These are phyloP conservation scores for Phlebiopsis gigantea DNA, from an alignment of 768 basidiomycete genomes.

Conservation along the genomic window DNA sequence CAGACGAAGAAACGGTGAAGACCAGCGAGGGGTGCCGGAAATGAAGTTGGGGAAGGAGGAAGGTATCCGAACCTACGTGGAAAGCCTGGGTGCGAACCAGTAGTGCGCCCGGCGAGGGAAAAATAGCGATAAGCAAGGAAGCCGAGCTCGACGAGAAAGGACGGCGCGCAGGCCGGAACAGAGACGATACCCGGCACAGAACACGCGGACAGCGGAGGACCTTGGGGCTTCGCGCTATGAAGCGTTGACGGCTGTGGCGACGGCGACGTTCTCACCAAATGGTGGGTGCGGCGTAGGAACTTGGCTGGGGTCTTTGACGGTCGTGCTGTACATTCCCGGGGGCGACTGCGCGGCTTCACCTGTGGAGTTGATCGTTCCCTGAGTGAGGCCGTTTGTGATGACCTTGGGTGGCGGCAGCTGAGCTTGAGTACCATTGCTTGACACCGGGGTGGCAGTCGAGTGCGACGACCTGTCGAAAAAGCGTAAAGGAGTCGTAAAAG, in stretches of 20 bases:
- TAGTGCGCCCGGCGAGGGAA: constrained; percentile 1
- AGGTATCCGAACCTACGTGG: not conserved
- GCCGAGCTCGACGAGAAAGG: not conserved
- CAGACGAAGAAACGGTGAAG: not conserved
- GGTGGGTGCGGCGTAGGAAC: constrained; percentile 58
- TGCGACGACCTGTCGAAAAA: constrained; percentile 15
- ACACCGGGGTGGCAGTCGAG: constrained; percentile 13
- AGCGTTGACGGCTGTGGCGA: constrained; percentile 39
- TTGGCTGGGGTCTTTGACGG: constrained; percentile 37
- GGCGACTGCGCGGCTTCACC: constrained; percentile 27
- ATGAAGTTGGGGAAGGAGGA: not conserved
- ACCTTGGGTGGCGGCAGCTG: not conserved
- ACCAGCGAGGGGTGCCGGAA: not conserved
- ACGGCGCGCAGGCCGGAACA: not conserved
- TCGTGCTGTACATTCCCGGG: constrained; percentile 32
- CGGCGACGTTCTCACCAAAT: constrained; percentile 54
- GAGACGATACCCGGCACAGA: too few relatives aligned
- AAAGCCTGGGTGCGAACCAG: not conserved
- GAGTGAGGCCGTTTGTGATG: constrained; percentile 2
- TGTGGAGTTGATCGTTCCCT: constrained; percentile 23
- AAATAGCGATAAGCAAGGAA: constrained; percentile 1
- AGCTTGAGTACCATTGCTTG: not conserved
- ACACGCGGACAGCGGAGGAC: not conserved
- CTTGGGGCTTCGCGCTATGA: constrained; percentile 19
- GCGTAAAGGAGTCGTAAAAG: constrained; percentile 11